Evolutionary conservation across 495 filamentous ascomycete genomes (phyloP).

Genomic region (Choiromyces venosus): DNA sequence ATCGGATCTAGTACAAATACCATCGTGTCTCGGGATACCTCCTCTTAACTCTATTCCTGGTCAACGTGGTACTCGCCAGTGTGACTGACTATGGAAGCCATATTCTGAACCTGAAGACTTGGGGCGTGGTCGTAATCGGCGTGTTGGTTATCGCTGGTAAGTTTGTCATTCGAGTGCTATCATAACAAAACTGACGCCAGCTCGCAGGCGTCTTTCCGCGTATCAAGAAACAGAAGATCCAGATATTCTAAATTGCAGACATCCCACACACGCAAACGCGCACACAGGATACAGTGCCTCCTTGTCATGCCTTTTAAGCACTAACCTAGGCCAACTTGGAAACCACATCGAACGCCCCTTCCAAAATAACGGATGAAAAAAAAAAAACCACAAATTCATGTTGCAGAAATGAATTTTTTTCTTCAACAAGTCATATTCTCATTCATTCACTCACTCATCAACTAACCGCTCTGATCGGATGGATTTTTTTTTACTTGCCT

Average conservation of each 20-base stretch:
- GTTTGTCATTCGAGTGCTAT: not conserved
- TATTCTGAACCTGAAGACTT: constrained; percentile 62
- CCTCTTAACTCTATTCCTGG: constrained; percentile 61
- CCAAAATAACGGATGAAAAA: not conserved
- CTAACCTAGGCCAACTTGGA: not conserved
- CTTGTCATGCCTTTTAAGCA: not conserved
- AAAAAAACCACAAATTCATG: not conserved
- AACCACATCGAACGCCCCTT: not conserved
- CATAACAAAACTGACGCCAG: not conserved
- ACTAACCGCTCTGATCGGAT: not conserved
- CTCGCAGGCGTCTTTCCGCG: constrained; percentile 62
- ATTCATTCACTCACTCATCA: not conserved
- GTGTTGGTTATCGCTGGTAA: constrained; percentile 52
- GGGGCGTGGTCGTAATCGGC: constrained; percentile 59
- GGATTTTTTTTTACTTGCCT: not conserved
- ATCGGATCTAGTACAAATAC: constrained; percentile 63
- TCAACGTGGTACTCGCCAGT: constrained; percentile 68
- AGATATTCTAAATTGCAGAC: constrained; percentile 45
- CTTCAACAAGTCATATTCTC: not conserved
- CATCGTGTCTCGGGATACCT: constrained; percentile 76
- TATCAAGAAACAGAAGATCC: constrained; percentile 78
- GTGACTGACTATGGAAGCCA: constrained; percentile 63
- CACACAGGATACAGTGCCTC: not conserved
- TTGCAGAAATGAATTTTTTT: not conserved
- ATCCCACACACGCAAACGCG: not conserved